These are phyloP conservation scores for Xylariaceae sp. DNA, from an alignment of 2,329 filamentous ascomycete genomes.

Conservation along the genomic window DNA sequence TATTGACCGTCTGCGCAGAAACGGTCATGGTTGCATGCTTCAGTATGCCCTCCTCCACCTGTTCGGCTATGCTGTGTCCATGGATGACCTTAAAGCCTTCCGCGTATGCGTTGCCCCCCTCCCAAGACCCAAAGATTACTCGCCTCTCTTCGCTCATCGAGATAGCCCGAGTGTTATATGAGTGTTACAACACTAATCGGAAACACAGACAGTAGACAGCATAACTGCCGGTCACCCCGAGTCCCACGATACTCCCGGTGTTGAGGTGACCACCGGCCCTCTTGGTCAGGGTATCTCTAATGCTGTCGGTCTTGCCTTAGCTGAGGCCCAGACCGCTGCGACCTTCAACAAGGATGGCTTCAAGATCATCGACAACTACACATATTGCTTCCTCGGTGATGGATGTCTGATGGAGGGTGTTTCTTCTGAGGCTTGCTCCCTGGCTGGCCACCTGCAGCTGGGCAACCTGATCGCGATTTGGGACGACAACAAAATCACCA, in stretches of 20 bases:
- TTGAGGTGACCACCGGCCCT: slow-evolving; percentile 97
- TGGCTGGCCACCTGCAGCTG: slow-evolving; percentile 93
- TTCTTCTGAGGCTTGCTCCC: slow-evolving; percentile 84
- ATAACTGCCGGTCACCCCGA: slow-evolving; percentile 96
- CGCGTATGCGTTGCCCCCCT: slow-evolving; percentile 58
- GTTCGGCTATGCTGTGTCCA: slow-evolving; percentile 79
- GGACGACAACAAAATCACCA: slow-evolving; percentile 97
- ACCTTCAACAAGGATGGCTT: slow-evolving; percentile 96
- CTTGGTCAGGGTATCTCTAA: slow-evolving; percentile 97
- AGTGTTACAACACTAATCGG: slow-evolving; percentile 14
- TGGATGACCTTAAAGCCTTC: slow-evolving; percentile 95
- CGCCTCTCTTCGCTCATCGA: neutral
- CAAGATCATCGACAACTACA: slow-evolving; percentile 92
- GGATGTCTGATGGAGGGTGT: slow-evolving; percentile 99
- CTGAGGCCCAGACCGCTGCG: slow-evolving; percentile 84
- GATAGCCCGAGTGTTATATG: neutral
- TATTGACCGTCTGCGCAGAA: slow-evolving; percentile 50
- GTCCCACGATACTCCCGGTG: slow-evolving; percentile 89
- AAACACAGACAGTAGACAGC: slow-evolving; percentile 50
- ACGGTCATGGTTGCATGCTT: slow-evolving; percentile 99
- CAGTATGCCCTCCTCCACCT: slow-evolving; percentile 98
- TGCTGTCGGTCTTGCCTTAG: slow-evolving; percentile 95
- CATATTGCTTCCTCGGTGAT: slow-evolving; percentile 94
- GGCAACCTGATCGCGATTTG: slow-evolving; percentile 96
- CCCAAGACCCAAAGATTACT: neutral